Conservation (phyloP, 768 basidiomycete genomes). For the Cystofilobasidium capitatum region DNA sequence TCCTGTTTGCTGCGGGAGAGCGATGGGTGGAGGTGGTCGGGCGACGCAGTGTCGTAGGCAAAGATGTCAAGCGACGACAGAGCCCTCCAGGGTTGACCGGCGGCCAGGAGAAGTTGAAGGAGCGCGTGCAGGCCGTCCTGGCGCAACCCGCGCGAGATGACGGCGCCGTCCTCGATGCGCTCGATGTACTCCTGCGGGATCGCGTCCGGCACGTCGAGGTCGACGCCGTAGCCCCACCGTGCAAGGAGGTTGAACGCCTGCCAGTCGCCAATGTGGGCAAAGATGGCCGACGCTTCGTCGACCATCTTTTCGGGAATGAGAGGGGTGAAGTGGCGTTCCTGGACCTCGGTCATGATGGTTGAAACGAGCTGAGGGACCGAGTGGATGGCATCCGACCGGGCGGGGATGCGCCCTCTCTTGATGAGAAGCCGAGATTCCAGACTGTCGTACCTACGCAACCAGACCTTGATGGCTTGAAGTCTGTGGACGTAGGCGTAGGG, state of each 20-base stretch:
- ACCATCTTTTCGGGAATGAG: slow-evolving; percentile 48
- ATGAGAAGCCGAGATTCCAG: slow-evolving; percentile 40
- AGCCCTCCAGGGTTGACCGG: slow-evolving; percentile 2
- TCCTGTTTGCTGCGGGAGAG: background rate
- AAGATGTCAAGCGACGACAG: slow-evolving; percentile 14
- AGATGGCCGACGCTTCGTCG: slow-evolving; percentile 58
- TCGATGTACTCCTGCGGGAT: slow-evolving; percentile 43
- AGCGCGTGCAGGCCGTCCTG: slow-evolving; percentile 62
- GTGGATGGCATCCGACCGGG: slow-evolving; percentile 38
- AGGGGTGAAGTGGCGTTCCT: slow-evolving; percentile 44
- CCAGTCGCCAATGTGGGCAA: slow-evolving; percentile 55
- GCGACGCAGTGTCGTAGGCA: slow-evolving; percentile 3
- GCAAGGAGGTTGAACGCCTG: slow-evolving; percentile 53
- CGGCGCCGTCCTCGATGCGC: slow-evolving; percentile 27
- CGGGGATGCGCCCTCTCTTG: slow-evolving; percentile 46
- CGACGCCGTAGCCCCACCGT: slow-evolving; percentile 64
- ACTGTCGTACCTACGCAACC: slow-evolving; percentile 49
- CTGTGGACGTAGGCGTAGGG: slow-evolving; percentile 54
- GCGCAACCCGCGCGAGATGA: slow-evolving; percentile 42
- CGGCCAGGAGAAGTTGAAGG: slow-evolving; percentile 47
- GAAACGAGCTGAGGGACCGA: slow-evolving; percentile 11
- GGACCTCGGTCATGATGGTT: slow-evolving; percentile 52
- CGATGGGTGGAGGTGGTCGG: slow-evolving; percentile 1
- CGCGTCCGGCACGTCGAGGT: slow-evolving; percentile 63
- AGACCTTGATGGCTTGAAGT: slow-evolving; percentile 61